A percentile compares a stretch with the other conserved stretches of the same genome.
Evolutionary conservation across 2,329 filamentous ascomycete species (phyloP).

Genomic region (Fusarium camptoceras): DNA sequence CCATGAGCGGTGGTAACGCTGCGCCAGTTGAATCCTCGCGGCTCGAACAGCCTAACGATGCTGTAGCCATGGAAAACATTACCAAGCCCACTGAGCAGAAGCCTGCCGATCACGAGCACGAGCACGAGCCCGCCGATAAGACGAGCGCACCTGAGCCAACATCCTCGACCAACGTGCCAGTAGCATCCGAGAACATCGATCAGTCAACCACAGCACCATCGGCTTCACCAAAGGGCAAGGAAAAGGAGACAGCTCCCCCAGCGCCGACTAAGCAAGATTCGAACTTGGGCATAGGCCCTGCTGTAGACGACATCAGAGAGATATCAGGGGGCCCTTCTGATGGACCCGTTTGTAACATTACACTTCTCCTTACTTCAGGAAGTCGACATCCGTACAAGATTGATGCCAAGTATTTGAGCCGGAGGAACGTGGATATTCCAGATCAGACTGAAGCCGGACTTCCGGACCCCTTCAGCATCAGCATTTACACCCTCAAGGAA

Average conservation of each 20-base stretch:
- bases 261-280: slow-evolving; percentile 51
- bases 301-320: slow-evolving; percentile 57
- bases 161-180: slow-evolving; percentile 26
- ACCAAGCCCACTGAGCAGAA: slow-evolving; percentile 40
- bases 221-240: slow-evolving; percentile 52
- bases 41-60: slow-evolving; percentile 52
- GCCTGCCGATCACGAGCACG: slow-evolving; percentile 25
- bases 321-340: slow-evolving; percentile 49
- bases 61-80: slow-evolving; percentile 54
- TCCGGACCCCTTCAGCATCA: slow-evolving; percentile 87
- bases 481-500: slow-evolving; percentile 93
- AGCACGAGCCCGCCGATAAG: slow-evolving; percentile 34
- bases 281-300: slow-evolving; percentile 58
- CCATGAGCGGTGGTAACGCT: slow-evolving; percentile 49
- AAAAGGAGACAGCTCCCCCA: slow-evolving; percentile 46
- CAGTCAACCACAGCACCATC: slow-evolving; percentile 30
- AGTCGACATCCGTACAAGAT: slow-evolving; percentile 91
- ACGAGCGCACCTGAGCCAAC: slow-evolving; percentile 33
- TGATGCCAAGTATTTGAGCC: slow-evolving; percentile 85
- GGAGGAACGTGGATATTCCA: slow-evolving; percentile 82
- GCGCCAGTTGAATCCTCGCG: slow-evolving; percentile 45
- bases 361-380: slow-evolving; percentile 83
- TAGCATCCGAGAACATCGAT: slow-evolving; percentile 38
- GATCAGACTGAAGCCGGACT: slow-evolving; percentile 69
- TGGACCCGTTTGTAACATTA: slow-evolving; percentile 74